phyloP scores from a whole-genome alignment of 345 rosid species.

The Erysimum cheiranthoides region DNA sequence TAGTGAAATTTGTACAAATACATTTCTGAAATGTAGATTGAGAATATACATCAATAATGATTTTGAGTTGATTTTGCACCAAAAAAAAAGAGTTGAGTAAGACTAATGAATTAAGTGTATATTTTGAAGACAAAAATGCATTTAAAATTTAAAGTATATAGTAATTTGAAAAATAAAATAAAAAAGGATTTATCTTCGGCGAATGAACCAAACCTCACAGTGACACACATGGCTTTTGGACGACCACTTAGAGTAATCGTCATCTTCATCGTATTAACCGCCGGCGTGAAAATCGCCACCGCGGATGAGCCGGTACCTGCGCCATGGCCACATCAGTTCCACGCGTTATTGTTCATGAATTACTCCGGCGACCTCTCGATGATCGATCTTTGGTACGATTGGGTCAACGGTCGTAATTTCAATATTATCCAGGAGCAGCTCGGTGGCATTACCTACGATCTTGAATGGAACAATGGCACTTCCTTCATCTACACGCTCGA shows the following conservation, averaged over 20 bases:
- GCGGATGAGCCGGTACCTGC: constrained; percentile 56
- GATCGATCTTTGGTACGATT: constrained; percentile 75
- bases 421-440: constrained; percentile 73
- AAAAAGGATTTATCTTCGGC: background rate
- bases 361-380: constrained; percentile 61
- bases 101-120: too few relatives aligned
- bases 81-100: too few relatives aligned
- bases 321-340: constrained; percentile 73
- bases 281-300: constrained; percentile 19
- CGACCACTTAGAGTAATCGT: constrained; percentile 13
- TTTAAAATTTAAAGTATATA: background rate
- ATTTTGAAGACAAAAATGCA: background rate
- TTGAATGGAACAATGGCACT: constrained; percentile 74
- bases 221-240: constrained; percentile 21
- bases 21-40: background rate
- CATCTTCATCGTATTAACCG: constrained; percentile 14
- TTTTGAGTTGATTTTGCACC: too few relatives aligned
- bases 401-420: constrained; percentile 71
- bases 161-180: too few relatives aligned
- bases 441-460: constrained; percentile 57
- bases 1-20: background rate
- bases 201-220: background rate
- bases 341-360: constrained; percentile 63
- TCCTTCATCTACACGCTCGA: constrained; percentile 59
- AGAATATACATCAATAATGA: background rate